These are phyloP conservation scores for Pezizomycotina sp. DNA, from an alignment of 2,329 filamentous ascomycete species.

Conservation along the genomic window DNA sequence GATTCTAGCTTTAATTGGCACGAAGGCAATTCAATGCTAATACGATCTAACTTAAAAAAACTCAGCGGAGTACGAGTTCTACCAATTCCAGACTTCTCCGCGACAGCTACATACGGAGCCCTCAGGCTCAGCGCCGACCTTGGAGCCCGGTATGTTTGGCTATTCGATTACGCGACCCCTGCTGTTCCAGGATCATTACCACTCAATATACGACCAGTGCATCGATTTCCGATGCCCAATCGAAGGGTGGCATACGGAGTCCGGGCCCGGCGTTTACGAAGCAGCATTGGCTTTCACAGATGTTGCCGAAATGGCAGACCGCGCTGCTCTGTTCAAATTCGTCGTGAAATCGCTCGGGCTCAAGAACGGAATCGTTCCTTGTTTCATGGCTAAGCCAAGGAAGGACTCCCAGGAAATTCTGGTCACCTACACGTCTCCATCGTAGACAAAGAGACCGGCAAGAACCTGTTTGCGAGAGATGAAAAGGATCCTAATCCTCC, in stretches of 20 bases:
- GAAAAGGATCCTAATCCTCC: constrained; percentile 51
- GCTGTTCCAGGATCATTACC: constrained; percentile 86
- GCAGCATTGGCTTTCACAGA: constrained; percentile 82
- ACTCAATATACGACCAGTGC: constrained; percentile 64
- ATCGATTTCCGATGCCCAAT: constrained; percentile 62
- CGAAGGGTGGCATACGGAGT: constrained; percentile 93
- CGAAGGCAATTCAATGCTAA: no score
- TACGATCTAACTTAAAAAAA: no score
- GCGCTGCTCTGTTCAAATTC: constrained; percentile 84
- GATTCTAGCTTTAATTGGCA: no score
- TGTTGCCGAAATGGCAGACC: constrained; percentile 77
- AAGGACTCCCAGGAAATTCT: constrained; percentile 82
- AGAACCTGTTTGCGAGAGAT: constrained; percentile 68
- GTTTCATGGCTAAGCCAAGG: constrained; percentile 95
- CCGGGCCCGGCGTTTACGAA: constrained; percentile 85
- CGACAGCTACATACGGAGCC: constrained; percentile 49
- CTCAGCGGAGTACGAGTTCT: constrained; percentile 86
- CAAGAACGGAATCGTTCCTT: constrained; percentile 80
- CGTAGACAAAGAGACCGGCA: constrained; percentile 52
- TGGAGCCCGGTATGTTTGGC: constrained; percentile 92
- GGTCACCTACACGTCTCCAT: constrained; percentile 93
- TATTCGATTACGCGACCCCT: constrained; percentile 77
- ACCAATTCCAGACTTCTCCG: constrained; percentile 55
- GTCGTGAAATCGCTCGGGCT: constrained; percentile 76
- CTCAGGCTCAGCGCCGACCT: constrained; percentile 49